A percentile compares a stretch with the other conserved stretches of the same genome.
These are phyloP conservation scores for Saccharomycopsis schoenii DNA, from an alignment of 805 yeast species.

Conservation along the genomic window DNA sequence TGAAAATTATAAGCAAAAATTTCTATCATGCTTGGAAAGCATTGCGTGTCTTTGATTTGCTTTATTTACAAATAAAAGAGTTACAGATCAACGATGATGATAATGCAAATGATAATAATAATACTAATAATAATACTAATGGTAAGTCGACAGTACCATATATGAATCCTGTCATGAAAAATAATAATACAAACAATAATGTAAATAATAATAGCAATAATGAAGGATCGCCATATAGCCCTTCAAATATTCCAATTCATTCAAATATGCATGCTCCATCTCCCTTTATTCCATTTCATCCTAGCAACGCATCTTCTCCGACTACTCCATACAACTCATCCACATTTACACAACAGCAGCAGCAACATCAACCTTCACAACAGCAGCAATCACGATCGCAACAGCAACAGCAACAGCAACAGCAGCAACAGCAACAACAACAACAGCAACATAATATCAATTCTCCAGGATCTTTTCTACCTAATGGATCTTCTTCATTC, in stretches of 20 bases:
- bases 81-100: constrained; percentile 8
- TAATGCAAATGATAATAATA: constrained; percentile 6
- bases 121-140: constrained; percentile 2
- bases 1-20: constrained; percentile 65
- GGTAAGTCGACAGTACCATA: background rate
- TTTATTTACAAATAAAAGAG: constrained; percentile 70
- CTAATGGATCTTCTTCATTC: background rate
- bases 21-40: constrained; percentile 77
- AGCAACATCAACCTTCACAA: background rate
- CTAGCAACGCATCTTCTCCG: background rate
- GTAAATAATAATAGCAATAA: background rate
- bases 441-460: background rate
- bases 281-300: background rate
- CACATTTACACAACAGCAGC: background rate
- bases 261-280: background rate
- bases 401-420: background rate
- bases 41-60: constrained; percentile 56
- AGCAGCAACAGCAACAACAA: background rate
- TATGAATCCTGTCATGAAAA: background rate
- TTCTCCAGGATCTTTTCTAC: background rate
- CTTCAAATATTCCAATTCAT: background rate
- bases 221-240: constrained; percentile 6
- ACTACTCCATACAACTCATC: background rate
- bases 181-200: constrained; percentile 6
- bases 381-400: background rate